phyloP scores from a whole-genome alignment of 1,284 basidiomycete species.

The Sanguinoderma infundibulare region DNA sequence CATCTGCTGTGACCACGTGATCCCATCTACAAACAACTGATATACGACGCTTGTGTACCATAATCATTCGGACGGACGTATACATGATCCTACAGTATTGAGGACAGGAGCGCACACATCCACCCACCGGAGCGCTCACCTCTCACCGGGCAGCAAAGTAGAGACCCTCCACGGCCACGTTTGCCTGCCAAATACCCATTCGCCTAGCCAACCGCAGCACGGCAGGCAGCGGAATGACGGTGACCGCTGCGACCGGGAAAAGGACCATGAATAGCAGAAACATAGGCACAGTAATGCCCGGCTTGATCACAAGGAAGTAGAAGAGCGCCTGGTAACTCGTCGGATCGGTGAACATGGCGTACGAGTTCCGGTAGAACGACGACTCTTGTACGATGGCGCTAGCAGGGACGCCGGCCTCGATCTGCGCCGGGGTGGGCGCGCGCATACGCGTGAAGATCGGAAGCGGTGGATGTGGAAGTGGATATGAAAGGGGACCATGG shows the following conservation, averaged over 20 bases:
- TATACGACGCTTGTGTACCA: no score
- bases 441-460: conserved; percentile 72
- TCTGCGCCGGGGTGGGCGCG: conserved; percentile 48
- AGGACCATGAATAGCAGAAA: conserved; percentile 57
- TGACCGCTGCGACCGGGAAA: conserved; percentile 58
- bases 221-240: conserved; percentile 69
- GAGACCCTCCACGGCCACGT: conserved; percentile 76
- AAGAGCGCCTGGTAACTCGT: conserved; percentile 82
- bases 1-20: conserved; percentile 8
- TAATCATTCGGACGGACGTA: no score
- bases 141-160: conserved; percentile 40
- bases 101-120: conserved; percentile 9
- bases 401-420: conserved; percentile 48
- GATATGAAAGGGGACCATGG: conserved; percentile 66
- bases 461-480: conserved; percentile 59
- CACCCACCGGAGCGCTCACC: conserved; percentile 2
- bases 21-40: no score
- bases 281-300: conserved; percentile 73
- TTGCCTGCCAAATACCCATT: conserved; percentile 80
- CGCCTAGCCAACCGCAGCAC: conserved; percentile 64
- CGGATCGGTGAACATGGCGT: conserved; percentile 81
- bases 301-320: conserved; percentile 85
- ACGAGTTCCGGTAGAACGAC: conserved; percentile 78
- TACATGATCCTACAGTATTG: conserved; percentile 19
- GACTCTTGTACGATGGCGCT: conserved; percentile 46